Evolutionary conservation across 108 stramenopile genomes (phyloP).

Genomic region (Nannochloropsis oceanica): DNA sequence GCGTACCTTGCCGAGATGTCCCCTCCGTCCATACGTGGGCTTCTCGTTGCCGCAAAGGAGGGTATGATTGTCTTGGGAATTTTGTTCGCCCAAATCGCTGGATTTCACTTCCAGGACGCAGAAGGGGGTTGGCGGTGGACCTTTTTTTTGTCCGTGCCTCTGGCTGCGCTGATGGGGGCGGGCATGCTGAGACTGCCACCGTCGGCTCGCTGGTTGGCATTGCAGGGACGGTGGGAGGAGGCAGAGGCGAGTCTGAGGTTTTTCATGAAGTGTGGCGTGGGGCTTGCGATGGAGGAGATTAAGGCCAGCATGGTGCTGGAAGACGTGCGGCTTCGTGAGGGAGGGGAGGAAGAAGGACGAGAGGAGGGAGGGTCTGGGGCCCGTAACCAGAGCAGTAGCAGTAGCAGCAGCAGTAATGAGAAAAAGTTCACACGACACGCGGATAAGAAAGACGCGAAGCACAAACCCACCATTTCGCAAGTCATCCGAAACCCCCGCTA

Average conservation of each 20-base stretch:
- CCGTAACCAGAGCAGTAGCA: background rate
- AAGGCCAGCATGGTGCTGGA: background rate
- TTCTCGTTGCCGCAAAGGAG: conserved; percentile 55
- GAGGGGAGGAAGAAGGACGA: background rate
- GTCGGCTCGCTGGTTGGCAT: conserved; percentile 16
- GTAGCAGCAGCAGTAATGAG: background rate
- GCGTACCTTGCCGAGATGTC: conserved; percentile 64
- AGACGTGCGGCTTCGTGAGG: background rate
- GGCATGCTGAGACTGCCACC: conserved; percentile 31
- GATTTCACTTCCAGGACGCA: conserved; percentile 26
- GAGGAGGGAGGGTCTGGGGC: background rate
- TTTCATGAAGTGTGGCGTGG: background rate
- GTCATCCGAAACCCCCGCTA: conserved; percentile 17
- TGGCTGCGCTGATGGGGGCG: conserved; percentile 25
- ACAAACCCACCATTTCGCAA: background rate
- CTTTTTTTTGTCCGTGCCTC: conserved; percentile 17
- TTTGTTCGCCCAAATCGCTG: conserved; percentile 47
- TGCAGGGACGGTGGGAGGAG: background rate
- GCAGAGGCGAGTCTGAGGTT: background rate
- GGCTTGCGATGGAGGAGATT: background rate
- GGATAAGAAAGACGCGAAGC: background rate
- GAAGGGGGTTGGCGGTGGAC: conserved; percentile 40
- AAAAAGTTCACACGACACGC: background rate
- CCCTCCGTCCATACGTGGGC: conserved; percentile 45
- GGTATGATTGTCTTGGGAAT: conserved; percentile 62